Base-by-base conservation (phyloP, 106 monocot genomes). In the Platanthera zijinensis region DNA sequence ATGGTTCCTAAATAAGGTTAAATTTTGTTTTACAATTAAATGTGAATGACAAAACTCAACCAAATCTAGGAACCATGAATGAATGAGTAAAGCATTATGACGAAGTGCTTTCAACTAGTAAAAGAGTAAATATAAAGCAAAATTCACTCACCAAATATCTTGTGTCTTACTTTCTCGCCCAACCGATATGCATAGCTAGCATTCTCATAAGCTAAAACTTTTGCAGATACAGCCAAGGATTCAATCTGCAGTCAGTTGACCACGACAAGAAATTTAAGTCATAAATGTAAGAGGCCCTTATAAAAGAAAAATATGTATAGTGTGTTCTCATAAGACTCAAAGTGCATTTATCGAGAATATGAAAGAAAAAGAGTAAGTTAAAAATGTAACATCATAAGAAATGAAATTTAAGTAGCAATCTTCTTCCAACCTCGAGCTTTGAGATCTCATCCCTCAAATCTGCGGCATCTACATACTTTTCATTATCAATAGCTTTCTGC, bases 121-220 rank as follows among this genome's bases (percentile, higher is more conserved):
- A 61, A 61, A 19, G 1, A 19, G 18, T 0, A 61, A 71, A 69
- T 11, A 17, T 67, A 9, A 0, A 49, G 48, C 8, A 7, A 79
- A 56, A 78, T 6, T 39, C 3, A 71, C 86, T 76, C 74, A 97
- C 97, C 91, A 78, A 91, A 94, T 13, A 80, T 76, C 69, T 89
- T 92, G 69, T 97, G 97, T 12, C 79, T 84, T 72, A 97, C 91
- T 87, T 82, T 89, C 76, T 97, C 91, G 25, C 97, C 97, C 46
- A 97, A 74, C 69, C 97, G 89, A 90, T 94, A 97, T 75, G 85
- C 81, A 88, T 97, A 97, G 74, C 89, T 70, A 11, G 83, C 78
- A 79, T 90, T 97, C 81, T 88, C 83, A 88, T 82, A 89, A 14
- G 85, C 91, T 77, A 97, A 84, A 73, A 91, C 94, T 78, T 90